phyloP scores from a whole-genome alignment of 2,329 filamentous ascomycete species.

The Neobulgaria alba region DNA sequence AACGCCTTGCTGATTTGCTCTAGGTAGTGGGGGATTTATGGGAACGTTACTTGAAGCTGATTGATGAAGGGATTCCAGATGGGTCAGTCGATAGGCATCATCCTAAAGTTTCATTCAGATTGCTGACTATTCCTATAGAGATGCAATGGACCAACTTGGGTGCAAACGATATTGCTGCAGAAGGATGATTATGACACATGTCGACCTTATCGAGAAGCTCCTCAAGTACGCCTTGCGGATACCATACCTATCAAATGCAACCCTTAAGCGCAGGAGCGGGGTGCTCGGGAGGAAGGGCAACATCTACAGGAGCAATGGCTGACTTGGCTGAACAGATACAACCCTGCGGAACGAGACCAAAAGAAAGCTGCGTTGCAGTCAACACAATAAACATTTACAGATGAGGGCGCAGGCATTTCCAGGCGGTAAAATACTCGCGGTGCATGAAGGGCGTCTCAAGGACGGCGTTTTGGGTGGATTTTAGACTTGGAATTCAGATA shows the following conservation, averaged over 20 bases:
- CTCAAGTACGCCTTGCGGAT: conserved; percentile 56
- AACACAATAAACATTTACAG: conserved; percentile 17
- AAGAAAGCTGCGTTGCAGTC: conserved; percentile 29
- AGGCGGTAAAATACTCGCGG: conserved; percentile 6
- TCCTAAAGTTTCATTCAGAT: not conserved
- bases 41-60: conserved; percentile 87
- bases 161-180: conserved; percentile 97
- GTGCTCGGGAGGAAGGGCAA: not conserved
- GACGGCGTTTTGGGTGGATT: conserved; percentile 16
- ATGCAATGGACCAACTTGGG: conserved; percentile 91
- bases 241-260: not conserved
- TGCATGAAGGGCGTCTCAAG: conserved; percentile 20
- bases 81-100: conserved; percentile 46
- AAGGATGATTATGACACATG: conserved; percentile 99
- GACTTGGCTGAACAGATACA: conserved; percentile 32
- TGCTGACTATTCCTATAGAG: conserved; percentile 44
- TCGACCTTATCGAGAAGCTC: conserved; percentile 97
- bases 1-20: conserved; percentile 9
- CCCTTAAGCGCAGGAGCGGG: not conserved
- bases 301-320: not conserved
- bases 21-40: conserved; percentile 96
- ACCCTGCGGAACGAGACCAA: conserved; percentile 38
- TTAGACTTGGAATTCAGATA: conserved; percentile 7
- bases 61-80: conserved; percentile 68
- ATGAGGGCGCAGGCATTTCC: conserved; percentile 20